Conservation (phyloP, 805 yeast genomes). For the Candida parachauliodes region DNA sequence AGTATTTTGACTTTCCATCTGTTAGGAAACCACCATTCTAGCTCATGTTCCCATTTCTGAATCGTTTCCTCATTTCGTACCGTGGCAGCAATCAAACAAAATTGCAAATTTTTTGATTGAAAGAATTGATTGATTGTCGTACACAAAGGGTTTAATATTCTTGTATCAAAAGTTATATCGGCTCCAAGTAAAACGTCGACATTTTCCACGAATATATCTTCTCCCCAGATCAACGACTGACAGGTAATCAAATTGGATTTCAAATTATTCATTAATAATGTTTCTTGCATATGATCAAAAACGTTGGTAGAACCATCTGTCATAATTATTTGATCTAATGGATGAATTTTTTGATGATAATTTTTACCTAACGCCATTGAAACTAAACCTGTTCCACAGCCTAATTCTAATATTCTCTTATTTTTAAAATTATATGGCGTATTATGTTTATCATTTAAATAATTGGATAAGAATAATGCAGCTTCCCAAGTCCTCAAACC, state of each 20-base stretch:
- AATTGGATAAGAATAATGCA: slow-evolving; percentile 61
- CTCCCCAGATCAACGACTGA: slow-evolving; percentile 58
- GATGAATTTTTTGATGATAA: slow-evolving; percentile 12
- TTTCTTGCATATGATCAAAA: slow-evolving; percentile 43
- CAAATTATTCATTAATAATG: slow-evolving; percentile 44
- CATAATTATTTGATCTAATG: slow-evolving; percentile 31
- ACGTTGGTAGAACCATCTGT: slow-evolving; percentile 69
- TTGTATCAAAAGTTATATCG: slow-evolving; percentile 81
- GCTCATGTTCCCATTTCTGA: slow-evolving; percentile 27
- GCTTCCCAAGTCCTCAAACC: slow-evolving; percentile 96
- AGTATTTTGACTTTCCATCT: slow-evolving; percentile 17
- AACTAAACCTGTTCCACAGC: slow-evolving; percentile 87
- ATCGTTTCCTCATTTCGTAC: slow-evolving; percentile 51
- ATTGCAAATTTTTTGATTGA: slow-evolving; percentile 18
- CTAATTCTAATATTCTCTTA: slow-evolving; percentile 62
- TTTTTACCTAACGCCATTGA: slow-evolving; percentile 44
- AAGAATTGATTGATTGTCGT: slow-evolving; percentile 42
- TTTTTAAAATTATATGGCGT: slow-evolving; percentile 14
- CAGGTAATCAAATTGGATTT: slow-evolving; percentile 1
- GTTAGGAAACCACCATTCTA: slow-evolving; percentile 16
- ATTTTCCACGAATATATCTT: slow-evolving; percentile 12
- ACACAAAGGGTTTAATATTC: slow-evolving; percentile 54
- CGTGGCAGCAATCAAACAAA: slow-evolving; percentile 66
- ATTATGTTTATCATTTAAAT: slow-evolving; percentile 22
- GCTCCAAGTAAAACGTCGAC: slow-evolving; percentile 68